phyloP scores from a whole-genome alignment of 2,329 filamentous ascomycete genomes.

The Phialophora tarda region DNA sequence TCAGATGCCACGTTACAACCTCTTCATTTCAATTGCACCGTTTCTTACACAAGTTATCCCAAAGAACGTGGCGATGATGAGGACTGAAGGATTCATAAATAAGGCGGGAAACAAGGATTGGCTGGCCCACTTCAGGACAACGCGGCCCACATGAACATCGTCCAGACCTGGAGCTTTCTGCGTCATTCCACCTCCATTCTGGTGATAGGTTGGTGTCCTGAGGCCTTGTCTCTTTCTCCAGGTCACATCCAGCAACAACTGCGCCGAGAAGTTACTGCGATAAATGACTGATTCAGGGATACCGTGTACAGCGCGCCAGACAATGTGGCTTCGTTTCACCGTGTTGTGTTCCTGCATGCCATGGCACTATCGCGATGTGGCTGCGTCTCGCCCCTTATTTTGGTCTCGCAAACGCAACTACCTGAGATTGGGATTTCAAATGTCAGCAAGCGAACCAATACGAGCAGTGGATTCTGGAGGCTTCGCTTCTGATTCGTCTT shows the following conservation, averaged over 20 bases:
- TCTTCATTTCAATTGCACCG: not conserved
- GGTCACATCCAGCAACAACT: not conserved
- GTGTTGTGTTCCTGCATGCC: not conserved
- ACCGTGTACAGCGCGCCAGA: too few species aligned
- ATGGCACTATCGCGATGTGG: conserved; percentile 21
- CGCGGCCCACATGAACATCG: not conserved
- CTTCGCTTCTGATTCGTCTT: conserved; percentile 14
- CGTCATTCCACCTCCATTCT: too few species aligned
- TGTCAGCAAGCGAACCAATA: conserved; percentile 27
- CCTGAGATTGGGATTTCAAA: conserved; percentile 24
- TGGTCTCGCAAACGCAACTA: not conserved
- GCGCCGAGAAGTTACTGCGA: not conserved
- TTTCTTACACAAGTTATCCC: not conserved
- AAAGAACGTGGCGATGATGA: not conserved
- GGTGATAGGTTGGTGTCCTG: too few species aligned
- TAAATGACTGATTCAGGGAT: not conserved
- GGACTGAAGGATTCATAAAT: not conserved
- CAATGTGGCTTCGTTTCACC: conserved; percentile 5
- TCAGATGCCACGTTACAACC: not conserved
- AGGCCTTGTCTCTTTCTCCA: not conserved
- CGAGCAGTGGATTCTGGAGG: not conserved
- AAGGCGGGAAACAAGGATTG: not conserved
- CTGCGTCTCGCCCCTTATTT: conserved; percentile 19
- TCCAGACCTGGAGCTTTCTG: too few species aligned
- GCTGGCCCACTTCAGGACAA: not conserved